A percentile compares a stretch with the other conserved stretches of the same genome.
Conservation (phyloP, 1,284 basidiomycete species). For the Ganoderma leucocontextum region DNA sequence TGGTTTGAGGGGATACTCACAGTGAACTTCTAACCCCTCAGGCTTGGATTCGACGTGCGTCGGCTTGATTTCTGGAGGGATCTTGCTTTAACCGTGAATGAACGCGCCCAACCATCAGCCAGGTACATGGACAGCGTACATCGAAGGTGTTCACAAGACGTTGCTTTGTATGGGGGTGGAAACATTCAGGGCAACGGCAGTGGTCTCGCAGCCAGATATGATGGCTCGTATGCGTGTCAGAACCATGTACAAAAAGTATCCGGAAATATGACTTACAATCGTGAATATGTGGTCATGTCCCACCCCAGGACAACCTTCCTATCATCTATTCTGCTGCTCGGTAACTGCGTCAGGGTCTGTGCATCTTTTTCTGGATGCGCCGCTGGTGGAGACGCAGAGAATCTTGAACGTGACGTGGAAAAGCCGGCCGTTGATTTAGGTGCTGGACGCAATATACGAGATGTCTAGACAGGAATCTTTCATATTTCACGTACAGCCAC, state of each 20-base stretch:
- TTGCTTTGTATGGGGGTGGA: constrained; percentile 91
- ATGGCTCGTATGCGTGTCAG: constrained; percentile 53
- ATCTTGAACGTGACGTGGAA: constrained; percentile 6
- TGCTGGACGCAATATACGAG: not conserved
- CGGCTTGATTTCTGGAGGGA: constrained; percentile 79
- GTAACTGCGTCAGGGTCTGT: constrained; percentile 49
- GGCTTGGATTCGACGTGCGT: constrained; percentile 63
- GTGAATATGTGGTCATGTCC: constrained; percentile 70
- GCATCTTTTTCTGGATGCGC: not conserved
- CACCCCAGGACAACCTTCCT: constrained; percentile 72
- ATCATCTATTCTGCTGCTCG: constrained; percentile 64
- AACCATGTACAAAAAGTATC: not conserved
- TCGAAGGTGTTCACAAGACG: constrained; percentile 87
- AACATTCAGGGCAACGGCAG: constrained; percentile 89
- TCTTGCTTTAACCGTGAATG: constrained; percentile 51
- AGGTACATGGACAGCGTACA: constrained; percentile 48
- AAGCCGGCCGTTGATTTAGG: not conserved
- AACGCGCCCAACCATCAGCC: not conserved
- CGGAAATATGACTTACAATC: constrained; percentile 62
- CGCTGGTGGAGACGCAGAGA: not conserved
- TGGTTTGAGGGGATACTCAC: constrained; percentile 48
- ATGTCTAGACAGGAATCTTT: not conserved
- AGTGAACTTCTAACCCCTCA: constrained; percentile 75
- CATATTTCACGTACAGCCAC: not conserved
- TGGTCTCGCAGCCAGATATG: constrained; percentile 85